Evolutionary conservation across 2,329 filamentous ascomycete species (phyloP).

Genomic region (Phialemoniopsis sp.): DNA sequence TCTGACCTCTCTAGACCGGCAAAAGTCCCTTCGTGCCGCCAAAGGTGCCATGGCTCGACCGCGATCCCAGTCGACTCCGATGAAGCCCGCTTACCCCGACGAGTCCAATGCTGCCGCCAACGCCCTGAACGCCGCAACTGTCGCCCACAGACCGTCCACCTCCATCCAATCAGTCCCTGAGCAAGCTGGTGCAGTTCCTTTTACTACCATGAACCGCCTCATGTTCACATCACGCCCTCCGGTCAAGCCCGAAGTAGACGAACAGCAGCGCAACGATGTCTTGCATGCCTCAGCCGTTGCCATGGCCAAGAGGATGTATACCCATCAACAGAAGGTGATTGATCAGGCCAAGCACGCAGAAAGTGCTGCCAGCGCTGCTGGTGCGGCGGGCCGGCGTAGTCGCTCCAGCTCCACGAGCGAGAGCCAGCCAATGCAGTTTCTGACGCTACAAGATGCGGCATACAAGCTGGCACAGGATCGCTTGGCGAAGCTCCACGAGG

Average conservation of each 20-base stretch:
- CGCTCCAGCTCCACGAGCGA: slow-evolving; percentile 22
- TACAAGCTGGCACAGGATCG: slow-evolving; percentile 83
- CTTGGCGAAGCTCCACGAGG: slow-evolving; percentile 73
- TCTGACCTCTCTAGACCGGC: slow-evolving; percentile 40
- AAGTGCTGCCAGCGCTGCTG: slow-evolving; percentile 17
- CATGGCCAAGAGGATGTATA: slow-evolving; percentile 88
- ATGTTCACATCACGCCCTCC: slow-evolving; percentile 78
- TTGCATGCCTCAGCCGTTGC: slow-evolving; percentile 79
- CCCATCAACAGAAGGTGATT: slow-evolving; percentile 58
- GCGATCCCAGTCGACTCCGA: slow-evolving; percentile 61
- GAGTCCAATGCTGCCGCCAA: slow-evolving; percentile 58
- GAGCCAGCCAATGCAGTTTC: slow-evolving; percentile 47
- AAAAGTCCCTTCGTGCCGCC: slow-evolving; percentile 70
- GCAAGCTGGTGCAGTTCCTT: slow-evolving; percentile 63
- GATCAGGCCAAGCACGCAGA: slow-evolving; percentile 43
- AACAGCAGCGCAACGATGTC: slow-evolving; percentile 67
- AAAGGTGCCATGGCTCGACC: slow-evolving; percentile 70
- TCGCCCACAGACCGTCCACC: slow-evolving; percentile 54
- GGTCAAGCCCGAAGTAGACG: slow-evolving; percentile 67
- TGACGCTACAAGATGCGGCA: slow-evolving; percentile 78
- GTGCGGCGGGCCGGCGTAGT: slow-evolving; percentile 16
- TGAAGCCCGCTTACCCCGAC: slow-evolving; percentile 44
- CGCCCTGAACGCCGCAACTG: slow-evolving; percentile 69
- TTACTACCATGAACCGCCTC: slow-evolving; percentile 63
- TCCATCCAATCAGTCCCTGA: slow-evolving; percentile 24